Percentiles rank a stretch among this genome's conserved stretches.
phyloP scores from a whole-genome alignment of 495 filamentous ascomycete genomes.

The Pseudevernia furfuracea region DNA sequence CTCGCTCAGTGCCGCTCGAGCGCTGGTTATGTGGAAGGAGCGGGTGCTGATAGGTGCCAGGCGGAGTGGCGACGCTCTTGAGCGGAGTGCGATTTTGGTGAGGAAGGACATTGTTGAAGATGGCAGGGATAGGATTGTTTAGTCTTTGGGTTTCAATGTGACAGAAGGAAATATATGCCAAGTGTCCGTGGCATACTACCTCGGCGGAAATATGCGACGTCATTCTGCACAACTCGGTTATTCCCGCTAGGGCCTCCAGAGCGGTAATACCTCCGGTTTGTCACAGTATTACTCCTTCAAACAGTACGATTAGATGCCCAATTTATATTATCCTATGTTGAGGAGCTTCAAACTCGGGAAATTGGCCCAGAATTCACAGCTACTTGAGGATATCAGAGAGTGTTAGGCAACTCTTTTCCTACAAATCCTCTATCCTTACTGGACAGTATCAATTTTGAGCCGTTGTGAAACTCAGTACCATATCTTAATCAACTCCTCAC shows the following conservation, averaged over 20 bases:
- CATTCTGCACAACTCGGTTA: not conserved
- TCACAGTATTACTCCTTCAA: too few relatives aligned
- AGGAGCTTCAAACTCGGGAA: not conserved
- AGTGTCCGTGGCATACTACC: not conserved
- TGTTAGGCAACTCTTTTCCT: not conserved
- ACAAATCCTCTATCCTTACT: not conserved
- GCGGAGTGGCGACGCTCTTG: not conserved
- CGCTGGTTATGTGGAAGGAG: constrained; percentile 16
- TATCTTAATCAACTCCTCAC: constrained; percentile 71
- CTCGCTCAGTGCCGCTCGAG: constrained; percentile 24
- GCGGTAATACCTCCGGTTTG: not conserved
- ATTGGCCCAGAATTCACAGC: not conserved
- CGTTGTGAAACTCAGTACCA: constrained; percentile 48
- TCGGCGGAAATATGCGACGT: not conserved
- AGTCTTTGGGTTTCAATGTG: not conserved
- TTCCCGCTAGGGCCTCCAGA: not conserved
- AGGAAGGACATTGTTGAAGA: constrained; percentile 25
- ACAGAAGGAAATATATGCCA: not conserved
- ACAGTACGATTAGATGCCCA: not conserved
- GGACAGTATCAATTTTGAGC: not conserved
- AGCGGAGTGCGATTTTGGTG: constrained; percentile 15
- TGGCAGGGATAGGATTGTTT: not conserved
- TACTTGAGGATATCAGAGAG: not conserved
- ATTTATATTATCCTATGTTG: too few relatives aligned
- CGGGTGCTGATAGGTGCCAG: constrained; percentile 6